Conservation (phyloP, 176 grass and related monocot species). For the Paspalum notatum region DNA sequence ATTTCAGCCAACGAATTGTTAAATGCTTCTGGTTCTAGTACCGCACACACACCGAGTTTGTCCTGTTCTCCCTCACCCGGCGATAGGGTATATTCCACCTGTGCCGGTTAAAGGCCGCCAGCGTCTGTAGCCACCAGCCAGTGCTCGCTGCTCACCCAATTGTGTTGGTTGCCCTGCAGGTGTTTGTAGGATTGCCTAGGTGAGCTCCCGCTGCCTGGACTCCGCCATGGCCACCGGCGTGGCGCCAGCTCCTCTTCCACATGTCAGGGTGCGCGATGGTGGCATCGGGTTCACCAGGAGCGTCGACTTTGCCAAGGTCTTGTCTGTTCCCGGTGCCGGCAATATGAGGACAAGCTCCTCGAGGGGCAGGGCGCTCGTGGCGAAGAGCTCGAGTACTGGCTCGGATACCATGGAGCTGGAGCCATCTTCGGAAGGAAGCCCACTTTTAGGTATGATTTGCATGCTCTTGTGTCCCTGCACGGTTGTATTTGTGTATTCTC, state of each 20-base stretch:
- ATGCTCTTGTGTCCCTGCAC: constrained; percentile 13
- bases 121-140: background rate
- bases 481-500: background rate
- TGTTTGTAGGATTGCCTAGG: constrained; percentile 56
- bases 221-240: constrained; percentile 62
- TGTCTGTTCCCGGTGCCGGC: constrained; percentile 29
- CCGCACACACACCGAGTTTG: constrained; percentile 10
- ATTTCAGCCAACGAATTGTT: constrained; percentile 29
- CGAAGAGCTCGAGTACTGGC: constrained; percentile 67
- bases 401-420: constrained; percentile 90
- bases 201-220: constrained; percentile 18
- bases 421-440: constrained; percentile 96
- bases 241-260: constrained; percentile 66
- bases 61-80: constrained; percentile 31
- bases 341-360: constrained; percentile 41
- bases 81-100: constrained; percentile 48
- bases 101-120: constrained; percentile 15
- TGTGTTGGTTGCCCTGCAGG: constrained; percentile 32
- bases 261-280: constrained; percentile 59
- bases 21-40: background rate
- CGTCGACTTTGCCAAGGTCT: constrained; percentile 85
- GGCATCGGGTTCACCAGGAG: constrained; percentile 67
- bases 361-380: constrained; percentile 50
- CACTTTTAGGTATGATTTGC: constrained; percentile 70
- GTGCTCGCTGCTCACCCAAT: constrained; percentile 4